Base-by-base conservation (phyloP, 176 grass and related monocot genomes). In the Bothriochloa decipiens region DNA sequence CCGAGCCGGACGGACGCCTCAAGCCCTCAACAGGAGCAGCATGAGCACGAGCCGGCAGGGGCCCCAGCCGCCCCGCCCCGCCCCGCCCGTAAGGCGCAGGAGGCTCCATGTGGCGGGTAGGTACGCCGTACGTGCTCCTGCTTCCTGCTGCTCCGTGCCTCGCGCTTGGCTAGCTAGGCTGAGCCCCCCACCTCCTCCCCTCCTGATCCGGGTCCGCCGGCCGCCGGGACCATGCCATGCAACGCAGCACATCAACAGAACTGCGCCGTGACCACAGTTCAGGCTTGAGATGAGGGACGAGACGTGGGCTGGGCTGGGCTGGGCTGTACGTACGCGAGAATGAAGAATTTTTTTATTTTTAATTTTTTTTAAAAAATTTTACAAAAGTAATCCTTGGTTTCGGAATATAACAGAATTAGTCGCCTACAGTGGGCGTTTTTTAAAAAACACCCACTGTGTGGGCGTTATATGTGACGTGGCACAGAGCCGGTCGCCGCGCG, bases 221-320 rank as follows among this genome's bases (percentile, higher is more conserved):
- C 41, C 43, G 70, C 42, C 45, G 70, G 86, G 80, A 83, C 80
- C 86, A 50, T 76, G 72, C 78, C 78, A 60, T 60, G 7, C 39
- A 0, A 41, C 9, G 39, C 39, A 41, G 5, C 5, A 5, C 73
- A 28, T 71, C 15, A 77, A 76, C 85, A 69, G 73, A 87, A 82
- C 22, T 64, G 72, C 80, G 72, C 13, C 65, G 80, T 83, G 86
- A 77, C 73, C 79, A 65, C 79, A 83, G 72, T 16, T 77, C 45
- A 60, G 57, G 65, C 60, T 60, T 60, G 55, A 23, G 55, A n/a
- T 47, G 46, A 27, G 53, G 15, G 20, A 47, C 10, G 5, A 15
- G 64, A 79, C 28, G 84, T 32, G 83, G 33, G 33, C 33, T 35
- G 33, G 33, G 33, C 3, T 4, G 33, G 33, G 33, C 33, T 35